Evolutionary conservation across 768 basidiomycete genomes (phyloP), one percentile per base, ranked within the genome.

Genomic region (Dendrothele bispora): DNA sequence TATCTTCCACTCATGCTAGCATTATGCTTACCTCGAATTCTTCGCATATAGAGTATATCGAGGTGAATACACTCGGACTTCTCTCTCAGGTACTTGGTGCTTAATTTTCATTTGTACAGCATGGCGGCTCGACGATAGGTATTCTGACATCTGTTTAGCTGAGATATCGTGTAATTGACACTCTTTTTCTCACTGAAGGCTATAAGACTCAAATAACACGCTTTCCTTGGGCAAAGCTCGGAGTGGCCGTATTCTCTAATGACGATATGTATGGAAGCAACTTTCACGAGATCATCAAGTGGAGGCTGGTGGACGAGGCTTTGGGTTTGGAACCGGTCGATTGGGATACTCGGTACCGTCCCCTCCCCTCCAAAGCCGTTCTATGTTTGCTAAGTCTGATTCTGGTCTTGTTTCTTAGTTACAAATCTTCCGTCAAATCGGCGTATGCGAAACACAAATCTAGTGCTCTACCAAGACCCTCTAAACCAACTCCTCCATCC

Each of bases 271-370:
- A 39, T 26, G 61, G 61, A 8, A 18, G n/a, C 10, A 17, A 17
- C 7, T 37, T 59, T 18, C 42, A 21, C 20, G 25, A 51, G 21
- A 46, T 56, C 7, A 52, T 63, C 34, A 59, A 58, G 34, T 59
- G 43, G 38, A 49, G 56, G 3, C 34, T 63, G 8, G 34, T 56
- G 14, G 59, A 64, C 30, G 50, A 49, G 21, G 53, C 54, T 3
- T 51, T 62, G 12, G 55, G 58, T 7, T 34, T 64, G 37, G 43
- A 57, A n/a, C 46, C 49, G 1, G 43, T 59, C 7, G 58, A 62
- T 45, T 58, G 54, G 57, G 43, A 46, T 11, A 25, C 50, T 4
- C 36, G 41, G 55, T 52, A n/a, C n/a, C n/a, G n/a, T n/a, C n/a
- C n/a, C n/a, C 3, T 15, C 11, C n/a, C 2, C 20, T 1, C 15